These are phyloP conservation scores for Gomphus sp. DNA, from an alignment of 1,284 basidiomycete species.

Conservation along the genomic window DNA sequence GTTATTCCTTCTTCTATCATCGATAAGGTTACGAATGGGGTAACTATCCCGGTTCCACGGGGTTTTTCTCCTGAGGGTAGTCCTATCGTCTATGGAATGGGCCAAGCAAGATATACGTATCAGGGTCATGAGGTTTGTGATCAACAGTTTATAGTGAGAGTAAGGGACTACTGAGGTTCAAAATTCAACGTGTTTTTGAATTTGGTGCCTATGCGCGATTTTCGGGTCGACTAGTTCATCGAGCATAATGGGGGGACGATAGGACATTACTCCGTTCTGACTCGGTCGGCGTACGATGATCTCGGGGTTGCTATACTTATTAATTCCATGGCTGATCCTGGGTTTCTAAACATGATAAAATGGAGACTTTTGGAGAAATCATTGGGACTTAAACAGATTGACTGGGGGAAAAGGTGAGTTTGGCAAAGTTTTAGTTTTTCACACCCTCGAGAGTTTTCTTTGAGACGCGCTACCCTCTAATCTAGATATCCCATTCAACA, in stretches of 20 bases:
- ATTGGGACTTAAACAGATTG: constrained; percentile 5
- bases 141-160: not conserved
- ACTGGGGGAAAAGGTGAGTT: constrained; percentile 9
- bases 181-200: no score
- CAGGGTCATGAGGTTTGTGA: constrained; percentile 27
- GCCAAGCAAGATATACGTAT: constrained; percentile 30
- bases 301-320: constrained; percentile 8
- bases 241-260: constrained; percentile 31
- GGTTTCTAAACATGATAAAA: not conserved
- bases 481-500: not conserved
- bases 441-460: no score
- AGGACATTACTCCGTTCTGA: constrained; percentile 17
- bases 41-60: constrained; percentile 9
- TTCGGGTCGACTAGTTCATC: constrained; percentile 19
- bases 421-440: no score
- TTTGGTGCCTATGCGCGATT: no score
- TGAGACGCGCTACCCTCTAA: no score
- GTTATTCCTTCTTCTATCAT: constrained; percentile 30
- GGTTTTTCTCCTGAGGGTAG: constrained; percentile 13
- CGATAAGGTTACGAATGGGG: constrained; percentile 24
- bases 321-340: not conserved
- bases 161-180: no score
- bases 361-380: constrained; percentile 6
- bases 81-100: constrained; percentile 30
- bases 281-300: constrained; percentile 3